Conservation (phyloP, 108 stramenopile genomes). For the Epithemia pelagica region DNA sequence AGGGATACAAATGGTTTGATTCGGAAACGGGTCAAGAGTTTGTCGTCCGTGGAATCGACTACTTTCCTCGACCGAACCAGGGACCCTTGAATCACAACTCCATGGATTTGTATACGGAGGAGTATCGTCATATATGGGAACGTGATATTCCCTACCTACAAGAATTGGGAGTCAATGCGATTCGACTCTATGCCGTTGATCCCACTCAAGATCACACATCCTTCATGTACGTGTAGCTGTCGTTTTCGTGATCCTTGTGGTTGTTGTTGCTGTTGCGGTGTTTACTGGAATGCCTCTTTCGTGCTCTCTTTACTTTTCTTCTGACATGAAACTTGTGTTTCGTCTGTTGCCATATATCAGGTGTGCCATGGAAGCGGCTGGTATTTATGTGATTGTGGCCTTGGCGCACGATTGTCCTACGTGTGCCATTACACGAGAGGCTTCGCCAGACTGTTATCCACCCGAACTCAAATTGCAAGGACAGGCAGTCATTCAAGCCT, state of each 20-base stretch:
- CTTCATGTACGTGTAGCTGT: constrained; percentile 23
- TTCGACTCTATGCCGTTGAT: constrained; percentile 38
- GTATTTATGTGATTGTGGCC: constrained; percentile 37
- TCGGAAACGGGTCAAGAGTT: constrained; percentile 24
- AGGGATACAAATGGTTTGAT: constrained; percentile 31
- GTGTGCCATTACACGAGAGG: constrained; percentile 21
- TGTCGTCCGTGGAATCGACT: constrained; percentile 38
- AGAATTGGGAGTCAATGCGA: constrained; percentile 34
- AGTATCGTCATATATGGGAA: constrained; percentile 29
- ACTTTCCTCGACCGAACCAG: constrained; percentile 41
- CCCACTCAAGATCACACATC: constrained; percentile 28
- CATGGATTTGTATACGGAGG: constrained; percentile 37
- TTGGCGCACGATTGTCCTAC: constrained; percentile 25
- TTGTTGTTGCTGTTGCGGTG: background rate
- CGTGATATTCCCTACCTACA: constrained; percentile 29
- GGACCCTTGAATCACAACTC: constrained; percentile 21
- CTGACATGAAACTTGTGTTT: background rate
- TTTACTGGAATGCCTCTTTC: background rate
- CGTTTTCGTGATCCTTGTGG: background rate
- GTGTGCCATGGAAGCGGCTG: constrained; percentile 33
- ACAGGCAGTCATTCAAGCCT: constrained; percentile 27
- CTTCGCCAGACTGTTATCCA: constrained; percentile 38
- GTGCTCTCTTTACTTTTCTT: background rate
- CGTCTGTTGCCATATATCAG: background rate
- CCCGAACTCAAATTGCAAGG: constrained; percentile 28